Evolutionary conservation across 202 grass and related monocot species (phyloP).

Genomic region (Dendrocalamus latiflorus): DNA sequence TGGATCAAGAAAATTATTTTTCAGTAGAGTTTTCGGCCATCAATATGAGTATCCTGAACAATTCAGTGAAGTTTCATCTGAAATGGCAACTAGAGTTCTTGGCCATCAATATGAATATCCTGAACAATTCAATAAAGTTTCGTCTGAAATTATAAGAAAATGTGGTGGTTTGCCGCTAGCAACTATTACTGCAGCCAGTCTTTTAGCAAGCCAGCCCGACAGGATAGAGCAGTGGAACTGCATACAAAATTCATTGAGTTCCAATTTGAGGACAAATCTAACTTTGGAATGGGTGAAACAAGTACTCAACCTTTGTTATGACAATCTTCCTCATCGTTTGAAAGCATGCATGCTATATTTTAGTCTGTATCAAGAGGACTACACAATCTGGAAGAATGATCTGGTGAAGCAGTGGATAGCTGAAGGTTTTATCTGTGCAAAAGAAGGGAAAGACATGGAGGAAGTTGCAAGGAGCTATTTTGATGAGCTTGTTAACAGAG

Average conservation of each 20-base stretch:
- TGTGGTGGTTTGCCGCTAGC: neutral
- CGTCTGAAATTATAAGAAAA: neutral
- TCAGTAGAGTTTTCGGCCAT: too few species aligned
- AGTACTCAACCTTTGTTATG: too few species aligned
- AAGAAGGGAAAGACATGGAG: neutral
- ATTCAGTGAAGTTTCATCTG: too few species aligned
- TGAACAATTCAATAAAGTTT: too few species aligned
- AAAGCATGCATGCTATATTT: slow-evolving; percentile 32
- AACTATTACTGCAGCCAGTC: neutral
- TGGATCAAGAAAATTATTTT: neutral
- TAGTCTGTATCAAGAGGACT: slow-evolving; percentile 2
- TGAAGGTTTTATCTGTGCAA: slow-evolving; percentile 1
- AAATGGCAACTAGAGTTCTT: too few species aligned
- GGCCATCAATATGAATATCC: neutral
- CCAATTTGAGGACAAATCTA: neutral
- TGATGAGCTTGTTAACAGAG: slow-evolving; percentile 12
- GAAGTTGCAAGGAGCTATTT: slow-evolving; percentile 14
- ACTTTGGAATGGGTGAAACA: neutral
- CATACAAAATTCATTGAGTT: too few species aligned
- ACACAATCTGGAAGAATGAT: slow-evolving; percentile 5
- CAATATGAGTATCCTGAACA: too few species aligned
- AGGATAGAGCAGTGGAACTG: too few species aligned
- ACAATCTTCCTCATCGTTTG: neutral
- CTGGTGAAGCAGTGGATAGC: slow-evolving; percentile 31
- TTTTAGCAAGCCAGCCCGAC: neutral